phyloP scores from a whole-genome alignment of 352 stramenopile genomes.

The Phytophthora capsici region DNA sequence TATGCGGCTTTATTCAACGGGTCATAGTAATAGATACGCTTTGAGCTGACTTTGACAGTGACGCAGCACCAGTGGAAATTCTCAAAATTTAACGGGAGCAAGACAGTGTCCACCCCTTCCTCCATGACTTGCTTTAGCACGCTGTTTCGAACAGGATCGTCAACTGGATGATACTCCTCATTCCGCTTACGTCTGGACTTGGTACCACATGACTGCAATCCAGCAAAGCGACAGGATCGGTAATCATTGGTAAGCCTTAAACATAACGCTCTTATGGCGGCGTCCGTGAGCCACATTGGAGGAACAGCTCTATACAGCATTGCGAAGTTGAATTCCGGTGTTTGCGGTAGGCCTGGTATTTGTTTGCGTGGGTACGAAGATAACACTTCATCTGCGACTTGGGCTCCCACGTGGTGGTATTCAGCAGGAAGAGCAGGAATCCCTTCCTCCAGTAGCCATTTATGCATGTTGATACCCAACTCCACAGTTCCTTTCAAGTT shows the following conservation, averaged over 20 bases:
- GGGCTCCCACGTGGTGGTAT: not conserved
- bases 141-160: not conserved
- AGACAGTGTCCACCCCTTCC: too few species aligned
- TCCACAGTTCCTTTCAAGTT: not conserved
- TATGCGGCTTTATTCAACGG: not conserved
- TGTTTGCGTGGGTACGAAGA: not conserved
- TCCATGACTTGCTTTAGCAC: too few species aligned
- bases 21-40: not conserved
- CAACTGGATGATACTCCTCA: not conserved
- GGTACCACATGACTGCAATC: not conserved
- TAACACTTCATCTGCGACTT: not conserved
- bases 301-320: constrained; percentile 4
- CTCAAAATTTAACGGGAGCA: too few species aligned
- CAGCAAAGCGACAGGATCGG: not conserved
- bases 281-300: constrained; percentile 5
- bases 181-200: not conserved
- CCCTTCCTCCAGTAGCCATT: constrained; percentile 2
- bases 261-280: constrained; percentile 4
- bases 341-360: not conserved
- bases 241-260: not conserved
- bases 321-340: not conserved
- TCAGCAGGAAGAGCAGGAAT: not conserved
- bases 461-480: not conserved
- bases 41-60: not conserved
- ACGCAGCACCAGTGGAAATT: constrained; percentile 2